Percentiles rank a stretch among this genome's conserved stretches.
phyloP scores from a whole-genome alignment of 1,284 basidiomycete genomes.

The Microstroma glucosiphilum region DNA sequence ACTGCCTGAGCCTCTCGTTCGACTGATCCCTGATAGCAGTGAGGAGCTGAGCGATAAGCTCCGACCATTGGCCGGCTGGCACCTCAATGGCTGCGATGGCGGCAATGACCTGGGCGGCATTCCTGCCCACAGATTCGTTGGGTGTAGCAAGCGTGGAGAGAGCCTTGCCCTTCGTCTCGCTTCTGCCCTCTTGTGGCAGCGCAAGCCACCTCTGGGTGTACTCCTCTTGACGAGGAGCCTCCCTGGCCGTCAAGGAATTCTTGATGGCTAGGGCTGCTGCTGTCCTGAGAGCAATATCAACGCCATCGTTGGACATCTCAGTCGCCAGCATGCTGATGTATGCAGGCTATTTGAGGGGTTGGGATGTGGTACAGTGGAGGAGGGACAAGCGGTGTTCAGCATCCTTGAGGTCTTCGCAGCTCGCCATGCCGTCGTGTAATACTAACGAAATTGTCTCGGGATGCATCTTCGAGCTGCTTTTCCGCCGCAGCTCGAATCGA shows the following conservation, averaged over 20 bases:
- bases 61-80: slow-evolving; percentile 77
- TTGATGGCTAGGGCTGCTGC: slow-evolving; percentile 94
- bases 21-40: slow-evolving; percentile 74
- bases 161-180: slow-evolving; percentile 80
- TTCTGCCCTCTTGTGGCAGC: slow-evolving; percentile 64
- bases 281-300: slow-evolving; percentile 67
- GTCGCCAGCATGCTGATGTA: slow-evolving; percentile 45
- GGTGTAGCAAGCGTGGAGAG: slow-evolving; percentile 75
- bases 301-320: slow-evolving; percentile 39
- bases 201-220: slow-evolving; percentile 62
- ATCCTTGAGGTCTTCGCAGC: background rate
- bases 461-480: slow-evolving; percentile 44
- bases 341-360: slow-evolving; percentile 17
- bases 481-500: slow-evolving; percentile 43
- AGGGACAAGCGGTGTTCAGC: too few relatives aligned
- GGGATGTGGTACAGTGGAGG: background rate
- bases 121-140: slow-evolving; percentile 68
- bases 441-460: slow-evolving; percentile 44
- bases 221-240: slow-evolving; percentile 58
- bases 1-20: slow-evolving; percentile 74
- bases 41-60: slow-evolving; percentile 80
- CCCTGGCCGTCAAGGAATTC: slow-evolving; percentile 84
- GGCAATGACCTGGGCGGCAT: slow-evolving; percentile 86
- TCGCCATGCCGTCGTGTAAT: background rate
- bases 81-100: slow-evolving; percentile 91